Evolutionary conservation across 75 land plant genomes (phyloP).

Genomic region (Gnetum montanum): DNA sequence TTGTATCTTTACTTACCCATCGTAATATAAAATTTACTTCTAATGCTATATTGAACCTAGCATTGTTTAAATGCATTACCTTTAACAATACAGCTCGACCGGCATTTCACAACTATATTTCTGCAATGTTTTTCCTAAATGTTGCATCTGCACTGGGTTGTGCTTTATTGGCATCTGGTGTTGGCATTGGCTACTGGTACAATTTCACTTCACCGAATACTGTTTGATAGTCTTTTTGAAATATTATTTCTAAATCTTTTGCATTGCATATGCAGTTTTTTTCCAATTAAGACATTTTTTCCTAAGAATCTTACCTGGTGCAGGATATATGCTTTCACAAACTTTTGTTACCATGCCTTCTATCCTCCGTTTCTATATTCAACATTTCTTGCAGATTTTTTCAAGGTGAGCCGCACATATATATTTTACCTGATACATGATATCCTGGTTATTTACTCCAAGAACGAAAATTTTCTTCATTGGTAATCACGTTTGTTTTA

Average conservation of each 20-base stretch:
- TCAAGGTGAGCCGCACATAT: conserved; percentile 42
- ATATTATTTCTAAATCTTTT: not conserved
- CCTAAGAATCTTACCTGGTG: conserved; percentile 6
- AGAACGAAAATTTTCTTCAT: not conserved
- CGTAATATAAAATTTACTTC: no score
- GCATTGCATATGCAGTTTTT: no score
- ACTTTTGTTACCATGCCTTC: conserved; percentile 71
- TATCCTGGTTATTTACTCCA: not conserved
- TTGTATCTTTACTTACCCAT: no score
- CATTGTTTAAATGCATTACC: no score
- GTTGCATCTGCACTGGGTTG: conserved; percentile 45
- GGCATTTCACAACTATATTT: conserved; percentile 80
- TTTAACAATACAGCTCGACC: conserved; percentile 92
- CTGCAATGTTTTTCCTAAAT: conserved; percentile 59
- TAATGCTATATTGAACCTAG: no score
- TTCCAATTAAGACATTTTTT: not conserved
- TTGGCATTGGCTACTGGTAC: conserved; percentile 81
- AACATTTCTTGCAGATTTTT: conserved; percentile 83
- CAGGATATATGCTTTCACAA: conserved; percentile 65
- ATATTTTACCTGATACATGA: not conserved
- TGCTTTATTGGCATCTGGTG: conserved; percentile 67
- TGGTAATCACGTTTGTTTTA: not conserved
- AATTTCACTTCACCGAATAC: not conserved
- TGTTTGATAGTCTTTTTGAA: not conserved
- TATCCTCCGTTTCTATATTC: conserved; percentile 87